Evolutionary conservation across 2,329 filamentous ascomycete species (phyloP), one percentile per base, ranked within the genome.

Genomic region (Dendryphion nanum): DNA sequence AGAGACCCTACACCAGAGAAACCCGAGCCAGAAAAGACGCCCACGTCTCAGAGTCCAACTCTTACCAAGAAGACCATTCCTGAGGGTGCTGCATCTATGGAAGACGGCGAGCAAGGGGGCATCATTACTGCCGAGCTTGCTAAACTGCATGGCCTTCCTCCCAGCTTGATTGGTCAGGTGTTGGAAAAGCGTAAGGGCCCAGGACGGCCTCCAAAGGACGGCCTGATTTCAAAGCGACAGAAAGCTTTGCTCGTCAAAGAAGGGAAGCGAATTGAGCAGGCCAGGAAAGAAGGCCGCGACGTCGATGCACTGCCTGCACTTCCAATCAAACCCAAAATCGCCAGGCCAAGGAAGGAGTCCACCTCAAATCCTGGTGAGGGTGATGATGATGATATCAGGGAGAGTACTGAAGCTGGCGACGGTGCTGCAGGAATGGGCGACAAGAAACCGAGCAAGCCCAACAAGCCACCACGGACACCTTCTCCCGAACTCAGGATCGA

Each of bases 131-230:
- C 54, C 44, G 66, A 62, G 47, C 66, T 66, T 49, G 60, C 63
- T 30, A 61, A 65, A 18, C 66, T 66, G 36, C 68, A 72, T 51
- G 58, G 59, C 18, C 48, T 69, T 7, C 63, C 64, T n/a, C 40
- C 51, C 12, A 54, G 52, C 13, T 53, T 63, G 15, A 55, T 67
- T 18, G 65, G 73, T 5, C 66, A 79, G 19, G 77, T 79, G 18
- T 50, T 66, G 7, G 59, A 60, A 38, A 85, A 80, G 65, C 83
- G 85, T 46, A 81, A 86, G 50, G 86, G 86, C 12, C 86, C 86
- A 7, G 86, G 86, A n/a, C 73, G 86, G 37, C 86, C 86, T 15
- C 86, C 86, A 0, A 90, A 90, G 68, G 86, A 90, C 55, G 86
- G 86, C 18, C 77, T 89, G 58, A 87, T 89, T 80, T 90, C 86